phyloP scores from a whole-genome alignment of 495 filamentous ascomycete genomes.

The Astrothelium subdiscretum region DNA sequence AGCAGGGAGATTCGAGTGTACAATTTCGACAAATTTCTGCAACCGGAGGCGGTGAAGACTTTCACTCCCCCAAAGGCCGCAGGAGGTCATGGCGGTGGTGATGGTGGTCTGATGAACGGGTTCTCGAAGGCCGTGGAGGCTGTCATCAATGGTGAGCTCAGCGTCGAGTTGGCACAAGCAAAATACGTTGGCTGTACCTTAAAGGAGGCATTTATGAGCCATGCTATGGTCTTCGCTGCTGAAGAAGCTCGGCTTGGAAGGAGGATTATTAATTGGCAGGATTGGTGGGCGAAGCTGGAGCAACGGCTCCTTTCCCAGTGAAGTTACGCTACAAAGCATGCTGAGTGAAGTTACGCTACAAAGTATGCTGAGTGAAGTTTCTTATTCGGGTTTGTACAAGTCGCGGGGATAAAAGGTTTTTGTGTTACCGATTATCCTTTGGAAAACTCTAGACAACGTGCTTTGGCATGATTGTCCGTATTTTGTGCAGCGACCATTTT shows the following conservation, averaged over 20 bases:
- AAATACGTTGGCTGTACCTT: constrained; percentile 66
- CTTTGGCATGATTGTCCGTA: no score
- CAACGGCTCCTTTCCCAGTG: neutral
- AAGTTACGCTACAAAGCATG: neutral
- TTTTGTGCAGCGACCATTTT: no score
- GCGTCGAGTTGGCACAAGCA: constrained; percentile 60
- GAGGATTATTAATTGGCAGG: constrained; percentile 60
- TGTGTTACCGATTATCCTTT: neutral
- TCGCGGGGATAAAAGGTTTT: neutral
- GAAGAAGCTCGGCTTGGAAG: constrained; percentile 66
- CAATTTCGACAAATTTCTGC: no score
- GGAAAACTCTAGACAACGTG: no score
- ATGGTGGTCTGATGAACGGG: constrained; percentile 65
- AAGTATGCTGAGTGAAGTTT: no score
- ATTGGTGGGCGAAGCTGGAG: constrained; percentile 56
- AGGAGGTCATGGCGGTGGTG: constrained; percentile 66
- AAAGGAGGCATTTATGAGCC: constrained; percentile 75
- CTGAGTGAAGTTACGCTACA: neutral
- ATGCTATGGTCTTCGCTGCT: constrained; percentile 88
- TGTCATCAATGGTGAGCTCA: constrained; percentile 58
- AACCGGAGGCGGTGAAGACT: constrained; percentile 42
- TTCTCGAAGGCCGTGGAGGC: constrained; percentile 72
- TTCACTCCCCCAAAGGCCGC: constrained; percentile 38
- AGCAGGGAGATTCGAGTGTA: no score
- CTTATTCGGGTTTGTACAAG: neutral